These are phyloP conservation scores for Beauveria medogensis DNA, from an alignment of 2,329 filamentous ascomycete species.

Conservation along the genomic window DNA sequence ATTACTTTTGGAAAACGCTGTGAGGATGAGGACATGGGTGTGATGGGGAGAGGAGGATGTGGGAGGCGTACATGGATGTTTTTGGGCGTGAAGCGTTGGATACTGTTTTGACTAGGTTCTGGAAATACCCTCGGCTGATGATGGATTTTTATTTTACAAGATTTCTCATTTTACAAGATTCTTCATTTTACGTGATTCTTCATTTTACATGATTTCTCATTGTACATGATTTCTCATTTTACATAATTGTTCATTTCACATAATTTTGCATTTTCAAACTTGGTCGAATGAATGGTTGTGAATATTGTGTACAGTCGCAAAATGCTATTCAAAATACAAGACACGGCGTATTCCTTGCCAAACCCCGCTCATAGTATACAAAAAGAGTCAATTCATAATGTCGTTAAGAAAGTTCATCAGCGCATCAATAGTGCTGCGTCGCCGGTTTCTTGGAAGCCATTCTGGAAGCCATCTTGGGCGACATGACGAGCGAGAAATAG, in stretches of 20 bases:
- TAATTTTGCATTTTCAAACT: background rate
- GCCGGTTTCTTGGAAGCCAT: constrained; percentile 21
- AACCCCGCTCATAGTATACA: background rate
- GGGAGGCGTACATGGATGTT: constrained; percentile 11
- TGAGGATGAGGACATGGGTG: constrained; percentile 27
- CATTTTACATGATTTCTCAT: too few species aligned
- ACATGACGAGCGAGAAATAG: constrained; percentile 33
- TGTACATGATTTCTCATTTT: too few species aligned
- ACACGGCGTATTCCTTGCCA: background rate
- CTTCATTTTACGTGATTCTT: too few species aligned
- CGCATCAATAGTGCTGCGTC: constrained; percentile 1
- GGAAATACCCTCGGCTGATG: background rate
- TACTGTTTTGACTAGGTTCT: background rate
- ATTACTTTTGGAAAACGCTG: constrained; percentile 90
- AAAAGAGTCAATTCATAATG: background rate
- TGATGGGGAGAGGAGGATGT: background rate
- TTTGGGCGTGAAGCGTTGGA: background rate
- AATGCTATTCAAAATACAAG: background rate
- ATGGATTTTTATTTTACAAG: background rate
- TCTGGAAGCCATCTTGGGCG: constrained; percentile 21
- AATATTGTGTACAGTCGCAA: background rate
- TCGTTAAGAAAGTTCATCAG: background rate
- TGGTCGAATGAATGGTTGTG: too few species aligned
- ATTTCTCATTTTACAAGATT: too few species aligned
- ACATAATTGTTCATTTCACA: background rate